A percentile compares a stretch with the other conserved stretches of the same genome.
Conservation (phyloP, 208 protist species). For the Borovskyia barvae region DNA sequence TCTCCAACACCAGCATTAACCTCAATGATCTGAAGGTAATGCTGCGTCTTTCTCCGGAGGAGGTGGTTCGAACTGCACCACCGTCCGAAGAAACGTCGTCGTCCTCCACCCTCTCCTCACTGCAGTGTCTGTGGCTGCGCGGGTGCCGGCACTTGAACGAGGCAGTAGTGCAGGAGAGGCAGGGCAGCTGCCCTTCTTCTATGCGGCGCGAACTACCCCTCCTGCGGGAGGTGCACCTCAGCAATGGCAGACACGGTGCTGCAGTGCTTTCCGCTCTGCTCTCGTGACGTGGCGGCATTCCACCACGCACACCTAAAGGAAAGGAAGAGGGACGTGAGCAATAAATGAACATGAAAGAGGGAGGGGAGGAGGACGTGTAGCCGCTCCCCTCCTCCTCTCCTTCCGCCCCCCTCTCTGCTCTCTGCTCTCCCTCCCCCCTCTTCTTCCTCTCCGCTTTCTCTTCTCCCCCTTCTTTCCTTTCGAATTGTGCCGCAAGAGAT, state of each 20-base stretch:
- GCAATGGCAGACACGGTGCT: slow-evolving; percentile 13
- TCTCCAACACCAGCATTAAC: slow-evolving; percentile 31
- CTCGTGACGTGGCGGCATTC: background rate
- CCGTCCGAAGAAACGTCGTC: background rate
- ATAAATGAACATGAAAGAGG: background rate
- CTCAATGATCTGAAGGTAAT: slow-evolving; percentile 1
- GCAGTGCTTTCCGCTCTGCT: slow-evolving; percentile 11
- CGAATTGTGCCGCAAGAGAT: too few species aligned
- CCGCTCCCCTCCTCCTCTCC: slow-evolving; percentile 4
- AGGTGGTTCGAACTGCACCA: background rate
- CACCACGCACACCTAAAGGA: background rate
- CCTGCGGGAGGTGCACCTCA: slow-evolving; percentile 21
- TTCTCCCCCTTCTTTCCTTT: background rate
- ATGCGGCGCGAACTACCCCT: background rate
- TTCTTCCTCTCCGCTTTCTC: slow-evolving; percentile 18
- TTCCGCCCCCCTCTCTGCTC: slow-evolving; percentile 1
- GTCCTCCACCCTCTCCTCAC: background rate
- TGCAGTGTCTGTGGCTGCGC: slow-evolving; percentile 41
- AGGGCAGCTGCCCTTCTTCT: background rate
- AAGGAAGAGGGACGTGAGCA: background rate
- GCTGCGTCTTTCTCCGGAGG: background rate
- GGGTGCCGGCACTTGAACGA: slow-evolving; percentile 24
- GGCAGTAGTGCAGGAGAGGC: background rate
- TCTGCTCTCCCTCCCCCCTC: slow-evolving; percentile 1
- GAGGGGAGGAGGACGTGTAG: background rate